Evolutionary conservation across 305 asterid genomes (phyloP).

Genomic region (Fraxinus angustifolia): DNA sequence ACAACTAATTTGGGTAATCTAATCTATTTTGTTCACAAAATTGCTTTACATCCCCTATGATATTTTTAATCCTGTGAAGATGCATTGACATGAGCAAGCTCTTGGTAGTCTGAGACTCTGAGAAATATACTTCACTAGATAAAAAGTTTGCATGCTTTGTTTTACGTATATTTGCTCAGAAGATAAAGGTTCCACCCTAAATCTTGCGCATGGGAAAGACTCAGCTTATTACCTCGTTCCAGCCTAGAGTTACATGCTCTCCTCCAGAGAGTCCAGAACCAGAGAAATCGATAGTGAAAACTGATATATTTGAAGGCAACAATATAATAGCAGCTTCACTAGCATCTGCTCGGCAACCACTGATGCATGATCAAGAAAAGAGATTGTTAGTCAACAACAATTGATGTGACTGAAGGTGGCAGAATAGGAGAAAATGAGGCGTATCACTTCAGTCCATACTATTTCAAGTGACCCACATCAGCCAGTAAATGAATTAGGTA

Average conservation of each 20-base stretch:
- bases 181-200: neutral
- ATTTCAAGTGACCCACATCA: neutral
- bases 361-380: slow-evolving; percentile 34
- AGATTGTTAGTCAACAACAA: slow-evolving; percentile 19
- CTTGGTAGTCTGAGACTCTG: neutral
- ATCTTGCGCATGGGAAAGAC: neutral
- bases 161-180: neutral
- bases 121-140: neutral
- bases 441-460: neutral
- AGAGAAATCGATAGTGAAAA: slow-evolving; percentile 85
- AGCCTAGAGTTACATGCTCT: slow-evolving; percentile 83
- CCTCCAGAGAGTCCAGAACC: slow-evolving; percentile 98
- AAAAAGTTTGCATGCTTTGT: neutral
- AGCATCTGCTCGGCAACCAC: slow-evolving; percentile 95
- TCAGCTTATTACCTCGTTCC: slow-evolving; percentile 77
- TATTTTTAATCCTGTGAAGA: neutral
- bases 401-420: neutral
- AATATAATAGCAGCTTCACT: slow-evolving; percentile 95
- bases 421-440: neutral
- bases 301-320: slow-evolving; percentile 75
- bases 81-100: neutral
- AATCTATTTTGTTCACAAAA: neutral
- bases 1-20: neutral
- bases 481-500: neutral
- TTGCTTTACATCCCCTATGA: neutral